Evolutionary conservation across 2,329 filamentous ascomycete species (phyloP), one percentile per base, ranked within the genome.

Genomic region (Helminthosporium solani): DNA sequence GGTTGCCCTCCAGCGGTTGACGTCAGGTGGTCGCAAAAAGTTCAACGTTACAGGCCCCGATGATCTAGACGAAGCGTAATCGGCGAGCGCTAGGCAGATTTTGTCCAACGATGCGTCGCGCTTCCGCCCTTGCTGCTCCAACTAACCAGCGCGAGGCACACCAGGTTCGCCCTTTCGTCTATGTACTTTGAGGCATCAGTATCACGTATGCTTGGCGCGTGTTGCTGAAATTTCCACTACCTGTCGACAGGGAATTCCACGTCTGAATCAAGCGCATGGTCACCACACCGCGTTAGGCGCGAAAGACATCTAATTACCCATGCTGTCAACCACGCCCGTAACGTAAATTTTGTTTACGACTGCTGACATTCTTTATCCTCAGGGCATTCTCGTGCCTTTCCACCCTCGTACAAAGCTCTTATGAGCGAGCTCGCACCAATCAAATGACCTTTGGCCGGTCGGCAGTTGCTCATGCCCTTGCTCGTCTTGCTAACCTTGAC

Each of bases 1-100:
- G 75, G 87, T 97, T 64, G 88, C 88, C 60, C 77, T 96, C 64
- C 90, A 95, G 74, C 86, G 90, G 70, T 85, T 97, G 66, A 92
- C 87, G 54, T 88, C 87, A 61, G 82, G 82, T 66, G 88, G 87
- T 61, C 83, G 91, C 64, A 90, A 86, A 73, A 95, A 89, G 78
- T 90, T 97, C 76, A 91, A 85, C 75, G 85, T 95, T 75, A 87
- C 78, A 72, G 78, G 75, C 77, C 75, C 75, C 70, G 84, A 87
- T 64, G 81, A 88, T 56, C 62, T 68, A 64, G 68, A 71, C 53
- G 68, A 70, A 58, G 61, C 56, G 56, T 68, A 61, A 66, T 52
- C 53, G 25, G 54, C 58, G 52, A 59, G 53, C 54, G 56, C 56
- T 56, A 54, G 52, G 56, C 59, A 61, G 58, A 57, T 45, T 52